Percentiles rank a stretch among this genome's conserved stretches.
These are phyloP conservation scores for Solanum hybrid DNA, from an alignment of 305 asterid genomes.

Conservation along the genomic window DNA sequence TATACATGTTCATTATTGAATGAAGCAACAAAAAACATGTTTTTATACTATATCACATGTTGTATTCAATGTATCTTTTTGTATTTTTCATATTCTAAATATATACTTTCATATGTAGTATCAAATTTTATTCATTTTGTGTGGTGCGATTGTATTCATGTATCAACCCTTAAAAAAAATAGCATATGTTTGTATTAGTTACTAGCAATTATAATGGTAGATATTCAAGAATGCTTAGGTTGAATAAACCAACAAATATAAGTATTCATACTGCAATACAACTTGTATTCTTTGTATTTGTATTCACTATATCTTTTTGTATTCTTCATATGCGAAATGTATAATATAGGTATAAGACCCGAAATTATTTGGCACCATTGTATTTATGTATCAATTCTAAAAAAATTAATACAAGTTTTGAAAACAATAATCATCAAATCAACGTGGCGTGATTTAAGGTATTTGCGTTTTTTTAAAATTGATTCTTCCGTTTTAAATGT, in stretches of 20 bases:
- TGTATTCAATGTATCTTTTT: not conserved
- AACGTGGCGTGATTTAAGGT: not conserved
- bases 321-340: not conserved
- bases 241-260: not conserved
- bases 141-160: not conserved
- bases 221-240: not conserved
- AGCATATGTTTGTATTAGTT: not conserved
- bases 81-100: not conserved
- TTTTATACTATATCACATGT: not conserved
- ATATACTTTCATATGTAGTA: no score
- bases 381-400: not conserved
- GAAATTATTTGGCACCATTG: no score
- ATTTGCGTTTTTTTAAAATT: not conserved
- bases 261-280: not conserved
- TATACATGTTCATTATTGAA: not conserved
- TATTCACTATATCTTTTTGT: no score
- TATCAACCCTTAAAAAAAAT: not conserved
- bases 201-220: not conserved
- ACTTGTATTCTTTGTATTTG: not conserved
- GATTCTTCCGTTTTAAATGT: not conserved
- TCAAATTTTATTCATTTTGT: not conserved
- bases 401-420: not conserved
- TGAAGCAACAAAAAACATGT: no score
- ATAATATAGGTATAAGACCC: no score
- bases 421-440: not conserved